Evolutionary conservation across 2,329 filamentous ascomycete genomes (phyloP), one percentile per base, ranked within the genome.

Genomic region (Pseudocercospora macadamiae): DNA sequence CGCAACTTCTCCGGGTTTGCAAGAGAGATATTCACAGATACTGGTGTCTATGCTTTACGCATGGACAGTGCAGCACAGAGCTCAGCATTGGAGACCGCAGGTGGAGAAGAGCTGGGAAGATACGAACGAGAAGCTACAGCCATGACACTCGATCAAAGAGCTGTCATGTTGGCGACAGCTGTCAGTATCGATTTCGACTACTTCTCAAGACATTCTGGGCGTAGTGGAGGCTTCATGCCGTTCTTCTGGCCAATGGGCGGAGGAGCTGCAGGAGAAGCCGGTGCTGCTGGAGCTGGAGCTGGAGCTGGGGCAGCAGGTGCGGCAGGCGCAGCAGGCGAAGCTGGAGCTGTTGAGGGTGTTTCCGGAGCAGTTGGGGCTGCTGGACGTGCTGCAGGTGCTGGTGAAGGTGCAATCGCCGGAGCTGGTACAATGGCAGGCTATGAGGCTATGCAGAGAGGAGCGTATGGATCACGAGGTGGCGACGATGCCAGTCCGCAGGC

Each of bases 181-280:
- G 85, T 88, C 10, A 84, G 79, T 56, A 80, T 88, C 47, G 86
- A 88, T 66, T 88, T 87, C 60, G 86, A 88, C 68, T 88, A 88
- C 71, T 88, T 88, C 74, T 87, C 84, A 58, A 78, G 84, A 1
- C 83, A 87, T 62, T 85, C 82, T 54, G 70, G 74, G 2, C 74
- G 59, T 14, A 69, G 74, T 14, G 73, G 79, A 14, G 76, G 80
- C 1, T 77, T 80, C 36, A 78, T 86, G 69, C 84, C 84, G 0
- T 67, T 86, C 51, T 81, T 79, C 73, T 75, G 83, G 59, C 79
- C 79, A 1, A 73, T 74, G 72, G 69, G 69, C 9, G 68, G 63
- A 23, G 64, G 63, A 0, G 68, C 68, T 3, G 70, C 66, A 7
- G 69, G 64, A 34, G 68, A 73, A 7, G 78, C 77, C 12, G 77